These are phyloP conservation scores for Prosopis cineraria DNA, from an alignment of 306 rosid genomes.

Conservation along the genomic window DNA sequence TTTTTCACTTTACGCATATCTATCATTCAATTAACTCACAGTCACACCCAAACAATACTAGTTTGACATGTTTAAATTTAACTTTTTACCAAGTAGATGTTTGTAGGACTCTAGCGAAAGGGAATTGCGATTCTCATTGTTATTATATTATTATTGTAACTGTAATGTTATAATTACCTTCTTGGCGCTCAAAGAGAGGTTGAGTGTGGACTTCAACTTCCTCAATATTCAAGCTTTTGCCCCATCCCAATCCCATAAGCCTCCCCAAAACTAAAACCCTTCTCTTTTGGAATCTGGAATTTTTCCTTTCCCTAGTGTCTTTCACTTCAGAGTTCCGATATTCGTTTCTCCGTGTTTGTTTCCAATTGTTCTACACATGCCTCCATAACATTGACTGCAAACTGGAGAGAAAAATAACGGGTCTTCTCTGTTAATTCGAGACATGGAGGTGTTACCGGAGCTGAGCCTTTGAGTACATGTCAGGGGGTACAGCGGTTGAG, in stretches of 20 bases:
- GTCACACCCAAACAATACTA: neutral
- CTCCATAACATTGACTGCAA: neutral
- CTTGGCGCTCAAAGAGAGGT: constrained; percentile 26
- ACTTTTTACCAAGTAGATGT: neutral
- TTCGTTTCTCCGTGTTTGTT: constrained; percentile 3
- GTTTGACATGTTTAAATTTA: constrained; percentile 4
- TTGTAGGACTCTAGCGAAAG: neutral
- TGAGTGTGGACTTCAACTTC: constrained; percentile 46
- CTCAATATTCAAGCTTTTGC: constrained; percentile 36
- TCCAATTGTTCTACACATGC: neutral
- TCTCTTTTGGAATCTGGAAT: constrained; percentile 12
- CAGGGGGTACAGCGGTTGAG: constrained; percentile 23
- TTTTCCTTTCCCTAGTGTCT: neutral
- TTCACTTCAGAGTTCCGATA: neutral
- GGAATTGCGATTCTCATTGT: neutral
- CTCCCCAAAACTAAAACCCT: neutral
- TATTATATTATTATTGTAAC: constrained; percentile 1
- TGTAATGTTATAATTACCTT: constrained; percentile 8
- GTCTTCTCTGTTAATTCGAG: constrained; percentile 11
- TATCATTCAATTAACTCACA: neutral
- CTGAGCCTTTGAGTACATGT: constrained; percentile 24
- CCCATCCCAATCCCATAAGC: constrained; percentile 15
- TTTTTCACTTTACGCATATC: neutral
- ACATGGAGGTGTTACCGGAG: constrained; percentile 31
- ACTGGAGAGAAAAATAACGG: neutral